Base-by-base conservation (phyloP, 352 stramenopile genomes). In the Peronospora farinosa region DNA sequence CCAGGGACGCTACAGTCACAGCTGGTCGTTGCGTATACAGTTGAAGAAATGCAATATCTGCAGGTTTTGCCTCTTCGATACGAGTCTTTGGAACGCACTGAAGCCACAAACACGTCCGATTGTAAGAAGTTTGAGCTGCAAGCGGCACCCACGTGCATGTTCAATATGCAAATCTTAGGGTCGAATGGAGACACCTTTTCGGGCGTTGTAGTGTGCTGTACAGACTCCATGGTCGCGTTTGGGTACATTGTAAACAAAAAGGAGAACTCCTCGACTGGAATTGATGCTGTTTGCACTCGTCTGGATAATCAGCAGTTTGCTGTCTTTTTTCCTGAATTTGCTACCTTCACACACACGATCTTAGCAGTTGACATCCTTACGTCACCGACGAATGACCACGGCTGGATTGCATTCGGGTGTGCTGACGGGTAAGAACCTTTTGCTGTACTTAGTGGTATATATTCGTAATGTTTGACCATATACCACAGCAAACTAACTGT, bases 241-340 rank as follows among this genome's bases (percentile, higher is more conserved):
- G 79, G 79, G 10, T 88, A 69, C 28, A 54, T 86, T 19, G 65
- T 82, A 16, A 73, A 71, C 12, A 32, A 58, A 4, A 48, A 63
- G 11, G 35, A 60, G 6, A 37, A 37, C 15, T 15, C 10, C 4
- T 38, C 41, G 10, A 54, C 10, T 7, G 40, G 7, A 1, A 47
- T 40, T 40, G 16, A 27, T 40, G n/a, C 45, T 53, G 17, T 16
- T 48, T 88, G 73, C 31, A 47, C 63, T 37, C 75, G 73, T 2
- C 54, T 91, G 25, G 47, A 66, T 7, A 83, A 70, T 16, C 69
- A 84, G 8, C 77, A 88, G 15, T 86, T 91, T 44, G 70, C 67
- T 9, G 27, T 37, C 0, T 91, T 86, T 45, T 88, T 91, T 49
- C 77, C 80, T 8, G 75, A 88, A 33, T 72, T 91, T 38, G 72